Percentiles rank a stretch among this genome's conserved stretches.
Evolutionary conservation across 768 basidiomycete species (phyloP).

Genomic region (Neoboletus subvelutipes): DNA sequence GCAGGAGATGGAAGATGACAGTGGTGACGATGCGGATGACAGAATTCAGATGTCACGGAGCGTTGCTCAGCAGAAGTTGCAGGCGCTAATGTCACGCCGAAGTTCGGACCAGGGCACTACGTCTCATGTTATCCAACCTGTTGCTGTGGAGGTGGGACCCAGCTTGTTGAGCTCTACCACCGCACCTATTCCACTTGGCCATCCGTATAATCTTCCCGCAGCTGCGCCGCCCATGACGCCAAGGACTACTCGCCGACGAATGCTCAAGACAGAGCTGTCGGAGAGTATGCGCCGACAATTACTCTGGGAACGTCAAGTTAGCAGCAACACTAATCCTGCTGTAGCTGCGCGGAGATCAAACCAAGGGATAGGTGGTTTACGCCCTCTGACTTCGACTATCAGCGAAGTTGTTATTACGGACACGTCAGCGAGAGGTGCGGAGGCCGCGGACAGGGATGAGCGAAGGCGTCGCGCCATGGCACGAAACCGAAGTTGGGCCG

Average conservation of each 20-base stretch:
- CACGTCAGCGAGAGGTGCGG: constrained; percentile 15
- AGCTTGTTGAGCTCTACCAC: constrained; percentile 32
- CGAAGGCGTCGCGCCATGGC: constrained; percentile 47
- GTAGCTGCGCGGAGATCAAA: constrained; percentile 33
- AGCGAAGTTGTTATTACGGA: constrained; percentile 20
- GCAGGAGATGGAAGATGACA: constrained; percentile 67
- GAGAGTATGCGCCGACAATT: constrained; percentile 81
- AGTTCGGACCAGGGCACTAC: constrained; percentile 30
- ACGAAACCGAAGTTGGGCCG: constrained; percentile 65
- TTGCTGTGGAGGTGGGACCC: constrained; percentile 15
- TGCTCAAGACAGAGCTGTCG: constrained; percentile 82
- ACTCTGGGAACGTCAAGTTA: constrained; percentile 76
- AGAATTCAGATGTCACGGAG: constrained; percentile 61
- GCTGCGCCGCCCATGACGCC: constrained; percentile 72
- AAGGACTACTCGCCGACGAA: constrained; percentile 77
- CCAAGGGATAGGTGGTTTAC: constrained; percentile 30
- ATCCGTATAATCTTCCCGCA: constrained; percentile 74
- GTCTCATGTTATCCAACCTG: constrained; percentile 24
- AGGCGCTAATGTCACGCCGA: constrained; percentile 52
- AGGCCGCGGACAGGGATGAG: constrained; percentile 40
- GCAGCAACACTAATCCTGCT: constrained; percentile 46
- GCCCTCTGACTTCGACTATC: constrained; percentile 35
- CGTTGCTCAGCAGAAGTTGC: constrained; percentile 66
- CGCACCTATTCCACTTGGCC: constrained; percentile 57
- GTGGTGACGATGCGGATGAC: constrained; percentile 50